These are phyloP conservation scores for Entomortierella lignicola DNA, from an alignment of 192 early-diverging fungal genomes.

Conservation along the genomic window DNA sequence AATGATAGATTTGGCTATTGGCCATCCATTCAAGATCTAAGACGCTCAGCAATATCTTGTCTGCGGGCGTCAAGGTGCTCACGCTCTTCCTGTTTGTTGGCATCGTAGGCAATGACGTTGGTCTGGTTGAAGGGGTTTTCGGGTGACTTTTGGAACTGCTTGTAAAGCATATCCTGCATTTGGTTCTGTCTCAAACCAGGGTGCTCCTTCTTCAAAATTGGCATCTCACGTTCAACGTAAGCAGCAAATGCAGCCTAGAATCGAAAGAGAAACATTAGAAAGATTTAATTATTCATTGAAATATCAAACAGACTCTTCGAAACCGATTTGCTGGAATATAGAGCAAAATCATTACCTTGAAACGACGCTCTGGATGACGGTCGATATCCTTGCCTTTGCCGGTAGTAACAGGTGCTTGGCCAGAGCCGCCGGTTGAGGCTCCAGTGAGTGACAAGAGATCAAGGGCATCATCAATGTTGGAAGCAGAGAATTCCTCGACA, in stretches of 20 bases:
- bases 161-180: constrained; percentile 83
- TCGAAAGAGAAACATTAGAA: neutral
- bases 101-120: constrained; percentile 76
- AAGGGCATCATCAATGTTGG: constrained; percentile 88
- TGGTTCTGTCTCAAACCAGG: constrained; percentile 83
- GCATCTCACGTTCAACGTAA: constrained; percentile 79
- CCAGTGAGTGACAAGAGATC: constrained; percentile 68
- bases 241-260: constrained; percentile 71
- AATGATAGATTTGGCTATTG: neutral
- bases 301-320: too few relatives aligned
- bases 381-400: constrained; percentile 72
- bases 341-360: constrained; percentile 56
- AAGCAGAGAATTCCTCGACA: constrained; percentile 80
- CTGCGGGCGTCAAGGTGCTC: constrained; percentile 59
- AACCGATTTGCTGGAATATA: neutral
- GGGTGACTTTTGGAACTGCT: constrained; percentile 80
- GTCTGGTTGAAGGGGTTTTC: constrained; percentile 86
- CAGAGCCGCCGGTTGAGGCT: constrained; percentile 24
- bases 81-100: constrained; percentile 70
- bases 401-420: constrained; percentile 23
- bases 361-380: constrained; percentile 89
- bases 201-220: constrained; percentile 80
- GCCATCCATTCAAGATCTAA: constrained; percentile 54
- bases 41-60: constrained; percentile 62
- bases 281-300: too few relatives aligned